Evolutionary conservation across 2,329 filamentous ascomycete species (phyloP).

Genomic region (Cryphonectria naterciae): DNA sequence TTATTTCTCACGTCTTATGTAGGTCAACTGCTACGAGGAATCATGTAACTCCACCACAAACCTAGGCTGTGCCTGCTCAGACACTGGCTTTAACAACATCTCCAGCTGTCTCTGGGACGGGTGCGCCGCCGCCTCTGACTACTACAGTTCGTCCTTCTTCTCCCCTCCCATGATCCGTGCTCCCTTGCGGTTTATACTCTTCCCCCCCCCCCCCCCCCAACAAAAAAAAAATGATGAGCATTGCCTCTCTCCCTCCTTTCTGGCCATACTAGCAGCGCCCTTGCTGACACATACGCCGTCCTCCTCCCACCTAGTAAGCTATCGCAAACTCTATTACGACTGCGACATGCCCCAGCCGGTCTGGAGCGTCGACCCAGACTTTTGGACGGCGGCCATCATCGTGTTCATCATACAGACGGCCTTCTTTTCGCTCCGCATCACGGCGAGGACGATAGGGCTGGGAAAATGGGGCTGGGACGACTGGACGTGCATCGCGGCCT

Average conservation of each 20-base stretch:
- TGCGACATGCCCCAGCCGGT: constrained; percentile 19
- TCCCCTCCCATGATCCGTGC: neutral
- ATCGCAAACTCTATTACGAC: constrained; percentile 12
- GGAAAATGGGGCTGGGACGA: constrained; percentile 23
- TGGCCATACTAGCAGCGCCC: too few relatives aligned
- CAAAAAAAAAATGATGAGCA: neutral
- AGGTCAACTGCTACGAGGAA: constrained; percentile 16
- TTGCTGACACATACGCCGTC: neutral
- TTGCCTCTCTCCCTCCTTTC: neutral
- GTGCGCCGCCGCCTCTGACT: constrained; percentile 4
- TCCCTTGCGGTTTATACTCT: neutral
- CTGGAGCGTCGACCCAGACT: constrained; percentile 22
- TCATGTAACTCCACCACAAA: constrained; percentile 19
- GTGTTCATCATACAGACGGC: constrained; percentile 19
- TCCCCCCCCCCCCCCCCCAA: too few relatives aligned
- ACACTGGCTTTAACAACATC: neutral
- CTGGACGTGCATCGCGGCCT: constrained; percentile 14
- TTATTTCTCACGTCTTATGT: neutral
- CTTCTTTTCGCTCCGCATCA: constrained; percentile 15
- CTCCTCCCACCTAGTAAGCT: constrained; percentile 11
- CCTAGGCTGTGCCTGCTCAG: constrained; percentile 14
- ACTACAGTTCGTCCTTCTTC: constrained; percentile 11
- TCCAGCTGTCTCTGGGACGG: constrained; percentile 4
- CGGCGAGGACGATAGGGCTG: neutral
- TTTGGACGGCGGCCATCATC: constrained; percentile 17